Conservation (phyloP, 208 protist genomes). For the Leishmania turanica region DNA sequence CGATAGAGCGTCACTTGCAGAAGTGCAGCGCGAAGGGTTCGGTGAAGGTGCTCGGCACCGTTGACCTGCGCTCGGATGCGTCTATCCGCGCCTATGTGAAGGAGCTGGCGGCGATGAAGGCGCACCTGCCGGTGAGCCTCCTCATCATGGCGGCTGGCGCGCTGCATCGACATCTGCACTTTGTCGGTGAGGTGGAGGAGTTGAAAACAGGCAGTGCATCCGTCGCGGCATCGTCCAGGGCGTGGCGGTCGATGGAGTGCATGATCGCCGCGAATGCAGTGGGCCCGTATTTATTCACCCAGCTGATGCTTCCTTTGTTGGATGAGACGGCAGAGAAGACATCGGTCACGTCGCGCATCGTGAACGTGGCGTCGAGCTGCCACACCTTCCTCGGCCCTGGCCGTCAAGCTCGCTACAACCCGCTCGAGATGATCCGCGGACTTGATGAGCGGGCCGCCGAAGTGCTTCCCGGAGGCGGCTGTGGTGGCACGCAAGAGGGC, state of each 20-base stretch:
- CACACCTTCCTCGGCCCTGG: conserved; percentile 79
- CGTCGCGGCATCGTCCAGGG: conserved; percentile 12
- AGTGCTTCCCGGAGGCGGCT: conserved; percentile 2
- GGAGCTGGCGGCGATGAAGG: conserved; percentile 35
- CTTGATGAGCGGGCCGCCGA: conserved; percentile 33
- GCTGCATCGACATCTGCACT: conserved; percentile 57
- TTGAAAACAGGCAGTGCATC: conserved; percentile 18
- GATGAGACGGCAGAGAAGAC: conserved; percentile 53
- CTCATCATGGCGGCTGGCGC: conserved; percentile 83
- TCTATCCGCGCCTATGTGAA: conserved; percentile 75
- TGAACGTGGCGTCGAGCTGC: conserved; percentile 87
- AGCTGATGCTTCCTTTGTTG: conserved; percentile 75
- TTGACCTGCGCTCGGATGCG: conserved; percentile 67
- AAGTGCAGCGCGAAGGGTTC: conserved; percentile 17
- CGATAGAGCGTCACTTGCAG: conserved; percentile 38
- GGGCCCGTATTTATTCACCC: conserved; percentile 76
- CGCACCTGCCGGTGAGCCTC: conserved; percentile 53
- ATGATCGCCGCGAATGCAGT: conserved; percentile 86
- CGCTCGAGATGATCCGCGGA: conserved; percentile 67
- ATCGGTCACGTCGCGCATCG: conserved; percentile 73
- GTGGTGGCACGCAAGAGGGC: not conserved
- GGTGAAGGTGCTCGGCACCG: conserved; percentile 63
- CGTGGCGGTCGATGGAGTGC: conserved; percentile 59
- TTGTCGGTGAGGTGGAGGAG: conserved; percentile 23
- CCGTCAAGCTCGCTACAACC: conserved; percentile 26